These are phyloP conservation scores for Henckelia pumila DNA, from an alignment of 257 asterid species.

Conservation along the genomic window DNA sequence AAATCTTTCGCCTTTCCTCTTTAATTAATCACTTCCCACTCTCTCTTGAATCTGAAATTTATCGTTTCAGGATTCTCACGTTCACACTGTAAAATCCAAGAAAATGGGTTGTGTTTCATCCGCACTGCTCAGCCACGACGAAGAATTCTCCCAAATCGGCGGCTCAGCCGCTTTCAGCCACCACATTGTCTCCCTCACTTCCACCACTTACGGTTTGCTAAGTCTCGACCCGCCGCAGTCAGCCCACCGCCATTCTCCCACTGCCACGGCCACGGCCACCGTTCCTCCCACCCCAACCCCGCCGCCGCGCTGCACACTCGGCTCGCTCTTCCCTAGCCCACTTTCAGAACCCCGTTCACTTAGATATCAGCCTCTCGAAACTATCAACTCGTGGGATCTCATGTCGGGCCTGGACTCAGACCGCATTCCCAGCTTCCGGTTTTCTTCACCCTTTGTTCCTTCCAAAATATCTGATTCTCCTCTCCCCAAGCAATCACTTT, in stretches of 20 bases:
- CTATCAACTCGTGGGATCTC: constrained; percentile 89
- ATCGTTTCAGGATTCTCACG: neutral
- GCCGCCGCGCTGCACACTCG: constrained; percentile 63
- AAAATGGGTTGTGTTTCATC: constrained; percentile 94
- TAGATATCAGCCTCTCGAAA: constrained; percentile 38
- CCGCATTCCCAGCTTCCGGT: constrained; percentile 49
- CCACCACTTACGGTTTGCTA: constrained; percentile 86
- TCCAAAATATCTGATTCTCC: constrained; percentile 10
- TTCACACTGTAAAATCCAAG: neutral
- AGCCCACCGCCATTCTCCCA: constrained; percentile 3
- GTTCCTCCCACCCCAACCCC: constrained; percentile 34
- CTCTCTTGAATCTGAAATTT: neutral
- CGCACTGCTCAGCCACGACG: constrained; percentile 62
- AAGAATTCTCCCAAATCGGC: constrained; percentile 70
- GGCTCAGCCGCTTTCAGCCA: constrained; percentile 71
- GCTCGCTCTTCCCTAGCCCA: constrained; percentile 57
- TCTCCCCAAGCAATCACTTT: neutral
- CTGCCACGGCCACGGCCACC: constrained; percentile 2
- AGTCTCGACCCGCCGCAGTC: constrained; percentile 59
- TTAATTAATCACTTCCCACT: no score
- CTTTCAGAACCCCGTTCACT: constrained; percentile 50
- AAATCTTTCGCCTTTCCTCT: neutral
- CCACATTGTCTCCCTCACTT: constrained; percentile 95
- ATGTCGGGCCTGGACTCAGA: constrained; percentile 80
- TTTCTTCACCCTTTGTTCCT: constrained; percentile 27